Evolutionary conservation across 1,284 basidiomycete genomes (phyloP).

Genomic region (Ganoderma meredithae): DNA sequence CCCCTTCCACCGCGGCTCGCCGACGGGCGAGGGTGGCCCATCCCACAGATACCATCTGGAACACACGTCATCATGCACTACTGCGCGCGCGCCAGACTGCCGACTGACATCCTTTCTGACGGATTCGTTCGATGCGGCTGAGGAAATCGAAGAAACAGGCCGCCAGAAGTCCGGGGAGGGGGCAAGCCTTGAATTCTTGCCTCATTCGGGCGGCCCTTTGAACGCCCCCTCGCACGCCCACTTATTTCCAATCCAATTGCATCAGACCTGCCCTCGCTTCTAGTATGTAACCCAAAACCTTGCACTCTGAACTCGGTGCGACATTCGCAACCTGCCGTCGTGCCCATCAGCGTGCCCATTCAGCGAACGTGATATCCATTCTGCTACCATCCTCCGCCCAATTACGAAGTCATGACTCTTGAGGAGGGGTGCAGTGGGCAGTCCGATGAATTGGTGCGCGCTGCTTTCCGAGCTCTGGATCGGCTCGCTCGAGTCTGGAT

Average conservation of each 20-base stretch:
- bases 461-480: slow-evolving; percentile 2
- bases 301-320: slow-evolving; percentile 3
- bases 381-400: neutral
- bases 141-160: neutral
- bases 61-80: neutral
- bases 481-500: neutral
- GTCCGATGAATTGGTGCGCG: slow-evolving; percentile 1
- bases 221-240: neutral
- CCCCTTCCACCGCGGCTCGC: neutral
- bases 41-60: neutral
- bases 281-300: slow-evolving; percentile 6
- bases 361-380: neutral
- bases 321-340: neutral
- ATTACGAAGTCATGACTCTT: neutral
- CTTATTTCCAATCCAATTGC: neutral
- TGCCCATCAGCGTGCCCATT: neutral
- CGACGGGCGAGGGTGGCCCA: neutral
- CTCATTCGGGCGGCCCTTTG: neutral
- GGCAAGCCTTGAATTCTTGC: neutral
- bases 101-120: slow-evolving; percentile 8
- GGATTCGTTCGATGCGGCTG: neutral
- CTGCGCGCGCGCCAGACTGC: slow-evolving; percentile 1
- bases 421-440: neutral
- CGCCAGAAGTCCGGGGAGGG: neutral
- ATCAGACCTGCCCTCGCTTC: neutral